Conservation (phyloP, 179 eudicot species). For the Spergularia azorica region DNA sequence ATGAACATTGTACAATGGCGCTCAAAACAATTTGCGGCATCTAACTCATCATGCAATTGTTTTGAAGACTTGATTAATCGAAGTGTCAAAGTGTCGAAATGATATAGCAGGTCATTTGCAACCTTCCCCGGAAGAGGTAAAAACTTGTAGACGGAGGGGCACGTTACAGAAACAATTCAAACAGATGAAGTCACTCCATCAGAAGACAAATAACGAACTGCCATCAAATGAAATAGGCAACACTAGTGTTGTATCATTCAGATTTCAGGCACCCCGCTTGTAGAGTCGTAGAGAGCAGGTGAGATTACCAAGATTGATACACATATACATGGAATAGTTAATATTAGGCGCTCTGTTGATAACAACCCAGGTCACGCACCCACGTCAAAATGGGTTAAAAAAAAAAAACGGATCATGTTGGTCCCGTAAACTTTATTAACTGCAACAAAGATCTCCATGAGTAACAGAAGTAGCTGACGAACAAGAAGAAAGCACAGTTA, state of each 20-base stretch:
- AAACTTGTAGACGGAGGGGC: no score
- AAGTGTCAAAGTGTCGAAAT: no score
- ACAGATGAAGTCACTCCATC: neutral
- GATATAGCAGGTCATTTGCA: no score
- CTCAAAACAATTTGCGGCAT: no score
- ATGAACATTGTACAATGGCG: no score
- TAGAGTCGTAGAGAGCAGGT: neutral
- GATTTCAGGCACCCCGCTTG: neutral
- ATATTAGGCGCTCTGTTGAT: neutral
- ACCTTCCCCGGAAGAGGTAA: no score
- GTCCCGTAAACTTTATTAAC: neutral
- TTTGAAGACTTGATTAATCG: no score
- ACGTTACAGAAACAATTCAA: no score
- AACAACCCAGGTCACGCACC: neutral
- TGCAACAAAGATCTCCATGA: neutral
- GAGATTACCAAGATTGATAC: slow-evolving; percentile 5
- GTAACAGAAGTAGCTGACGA: neutral
- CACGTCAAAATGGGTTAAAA: neutral
- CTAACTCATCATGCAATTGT: no score
- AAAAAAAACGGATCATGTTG: neutral
- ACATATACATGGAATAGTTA: neutral
- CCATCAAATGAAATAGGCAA: neutral
- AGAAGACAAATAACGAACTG: neutral
- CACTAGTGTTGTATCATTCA: neutral
- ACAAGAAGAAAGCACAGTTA: slow-evolving; percentile 2